Evolutionary conservation across 176 grass and related monocot species (phyloP), one percentile per base, ranked within the genome.

Genomic region (Luzula sylvatica): DNA sequence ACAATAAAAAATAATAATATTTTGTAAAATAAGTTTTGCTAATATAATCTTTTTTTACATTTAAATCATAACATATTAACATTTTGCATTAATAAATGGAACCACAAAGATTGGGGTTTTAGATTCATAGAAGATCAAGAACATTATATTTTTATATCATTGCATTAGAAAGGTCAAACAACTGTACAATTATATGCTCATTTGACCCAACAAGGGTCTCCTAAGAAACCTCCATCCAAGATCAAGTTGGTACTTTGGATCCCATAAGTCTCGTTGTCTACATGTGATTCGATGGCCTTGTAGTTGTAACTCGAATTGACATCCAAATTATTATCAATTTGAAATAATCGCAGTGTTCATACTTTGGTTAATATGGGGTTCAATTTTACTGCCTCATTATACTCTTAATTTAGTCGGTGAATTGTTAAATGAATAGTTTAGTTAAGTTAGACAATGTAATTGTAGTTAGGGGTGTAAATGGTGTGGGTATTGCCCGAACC

Each of bases 161-260:
- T 64, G 7, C 46, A 35, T 8, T 5, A 55, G 13, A 42, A 68
- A 68, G 35, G 65, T 68, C 65, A 68, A 68, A 56, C 8, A 9
- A 68, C 47, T 45, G 15, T 56, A 42, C 30, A 44, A 39, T 56
- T 68, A 38, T 47, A 46, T 46, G 51, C 65, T 46, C 50, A 50
- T 68, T 68, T 64, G 60, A 64, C 60, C 42, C 46, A 64, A 64
- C 30, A 35, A 35, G 30, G 30, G 30, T 35, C 30, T 4, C 9
- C 30, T 35, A 64, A 20, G 24, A n/a, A n/a, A n/a, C n/a, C n/a
- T n/a, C n/a, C 25, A 2, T 11, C 42, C 14, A 32, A 11, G 11
- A 20, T 15, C 58, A 63, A 64, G 42, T 64, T 64, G 59, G 25
- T 32, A 64, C 59, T 64, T 64, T n/a, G 23, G 42, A 64, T 42